Evolutionary conservation across 257 asterid genomes (phyloP).

Genomic region (Cynanchum wilfordii): DNA sequence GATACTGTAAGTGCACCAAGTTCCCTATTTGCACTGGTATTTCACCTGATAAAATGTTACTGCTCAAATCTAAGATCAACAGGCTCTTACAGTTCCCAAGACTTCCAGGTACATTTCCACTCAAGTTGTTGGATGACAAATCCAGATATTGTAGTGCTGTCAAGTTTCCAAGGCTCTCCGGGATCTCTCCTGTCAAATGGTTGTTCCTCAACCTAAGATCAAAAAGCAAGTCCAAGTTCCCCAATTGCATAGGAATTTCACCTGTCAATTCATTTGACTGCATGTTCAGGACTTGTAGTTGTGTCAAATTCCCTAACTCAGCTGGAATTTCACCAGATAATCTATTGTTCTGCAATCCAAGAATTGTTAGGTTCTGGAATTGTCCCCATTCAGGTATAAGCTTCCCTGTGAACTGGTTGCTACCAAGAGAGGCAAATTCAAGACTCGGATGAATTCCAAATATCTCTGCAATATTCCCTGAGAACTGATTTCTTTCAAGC

Average conservation of each 20-base stretch:
- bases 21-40: constrained; percentile 58
- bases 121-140: constrained; percentile 48
- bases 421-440: constrained; percentile 40
- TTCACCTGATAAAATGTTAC: constrained; percentile 48
- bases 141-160: constrained; percentile 50
- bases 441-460: constrained; percentile 61
- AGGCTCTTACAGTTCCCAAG: constrained; percentile 40
- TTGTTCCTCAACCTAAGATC: constrained; percentile 55
- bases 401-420: constrained; percentile 52
- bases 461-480: constrained; percentile 54
- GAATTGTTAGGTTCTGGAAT: constrained; percentile 39
- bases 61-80: constrained; percentile 44
- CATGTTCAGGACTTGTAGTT: constrained; percentile 42
- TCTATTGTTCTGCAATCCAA: constrained; percentile 40
- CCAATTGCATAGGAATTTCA: constrained; percentile 51
- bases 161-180: constrained; percentile 40
- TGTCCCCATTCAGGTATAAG: constrained; percentile 58
- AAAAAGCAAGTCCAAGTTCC: constrained; percentile 32
- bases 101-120: constrained; percentile 45
- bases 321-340: constrained; percentile 69
- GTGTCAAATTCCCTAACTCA: constrained; percentile 53
- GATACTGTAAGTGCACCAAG: constrained; percentile 33
- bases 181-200: constrained; percentile 54
- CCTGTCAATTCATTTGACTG: constrained; percentile 58
- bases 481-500: constrained; percentile 53